Base-by-base conservation (phyloP, 306 rosid genomes). In the Pyrus pyrifolia region DNA sequence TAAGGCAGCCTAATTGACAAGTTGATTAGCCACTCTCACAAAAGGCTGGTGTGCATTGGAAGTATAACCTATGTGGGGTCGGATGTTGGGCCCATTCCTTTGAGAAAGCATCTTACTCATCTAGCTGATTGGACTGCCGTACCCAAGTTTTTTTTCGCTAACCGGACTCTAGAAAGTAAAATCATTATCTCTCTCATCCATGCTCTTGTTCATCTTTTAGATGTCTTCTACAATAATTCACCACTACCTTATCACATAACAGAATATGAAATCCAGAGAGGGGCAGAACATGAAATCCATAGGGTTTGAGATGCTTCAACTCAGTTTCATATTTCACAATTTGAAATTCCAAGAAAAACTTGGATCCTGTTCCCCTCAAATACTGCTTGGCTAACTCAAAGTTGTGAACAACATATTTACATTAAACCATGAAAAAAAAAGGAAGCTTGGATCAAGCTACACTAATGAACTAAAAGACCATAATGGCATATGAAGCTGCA, bases 341-440 rank as follows among this genome's bases (percentile, higher is more conserved):
- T 80, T 22, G 72, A 73, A 80, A 71, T 77, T 73, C 74, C 78
- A 42, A 63, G 76, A 53, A 21, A 72, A 45, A 81, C 74, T 30
- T 69, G 72, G 73, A 71, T 78, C 59, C 30, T 74, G 75, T 70
- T 70, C 84, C 85, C 81, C 77, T 77, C 79, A 62, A 67, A 71
- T 67, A 68, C 80, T 81, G 77, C 53, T 71, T 19, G 77, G 78
- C 80, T 60, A 70, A 76, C 81, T 67, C 83, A 76, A 71, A 67
- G 78, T 75, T 85, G 87, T 85, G 77, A 79, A 77, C 65, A 77
- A 84, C 66, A 78, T 91, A 89, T 89, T 87, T 88, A 87, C 97
- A 91, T 69, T 78, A 74, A 81, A 72, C 80, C 78, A 49, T 67
- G 80, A 46, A 59, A 66, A 42, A 74, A 9, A 40, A 73, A 25